phyloP scores from a whole-genome alignment of 2,329 filamentous ascomycete species.

The Fusarium ramigenum region DNA sequence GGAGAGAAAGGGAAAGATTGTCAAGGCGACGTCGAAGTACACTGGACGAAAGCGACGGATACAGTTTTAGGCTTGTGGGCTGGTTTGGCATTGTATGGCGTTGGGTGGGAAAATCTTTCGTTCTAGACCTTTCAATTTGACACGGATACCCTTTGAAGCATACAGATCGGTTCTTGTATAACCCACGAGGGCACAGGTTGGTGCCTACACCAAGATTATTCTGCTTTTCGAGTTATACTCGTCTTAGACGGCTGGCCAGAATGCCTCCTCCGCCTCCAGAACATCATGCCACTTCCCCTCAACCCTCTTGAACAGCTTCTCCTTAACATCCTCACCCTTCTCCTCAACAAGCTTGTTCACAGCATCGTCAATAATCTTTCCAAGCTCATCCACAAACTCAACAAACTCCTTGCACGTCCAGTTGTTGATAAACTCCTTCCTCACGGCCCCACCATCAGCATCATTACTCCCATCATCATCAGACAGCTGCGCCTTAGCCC shows the following conservation, averaged over 20 bases:
- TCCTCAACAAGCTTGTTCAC: conserved; percentile 52
- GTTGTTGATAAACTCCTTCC: conserved; percentile 73
- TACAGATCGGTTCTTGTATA: too few species aligned
- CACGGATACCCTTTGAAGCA: conserved; percentile 32
- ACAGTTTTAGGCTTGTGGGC: conserved; percentile 66
- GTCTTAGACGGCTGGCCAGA: conserved; percentile 59
- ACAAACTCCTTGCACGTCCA: conserved; percentile 72
- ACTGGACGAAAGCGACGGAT: conserved; percentile 87
- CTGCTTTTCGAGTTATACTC: neutral
- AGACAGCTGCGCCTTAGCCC: conserved; percentile 53
- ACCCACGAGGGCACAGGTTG: too few species aligned
- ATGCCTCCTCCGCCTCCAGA: conserved; percentile 64
- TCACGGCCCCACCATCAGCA: conserved; percentile 70
- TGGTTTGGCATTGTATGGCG: conserved; percentile 45
- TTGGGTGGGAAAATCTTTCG: conserved; percentile 32
- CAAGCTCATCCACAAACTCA: conserved; percentile 65
- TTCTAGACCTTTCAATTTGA: conserved; percentile 38
- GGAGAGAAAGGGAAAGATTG: conserved; percentile 92
- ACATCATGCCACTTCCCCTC: conserved; percentile 59
- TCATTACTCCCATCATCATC: conserved; percentile 51
- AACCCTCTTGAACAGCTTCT: conserved; percentile 50
- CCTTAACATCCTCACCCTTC: conserved; percentile 44
- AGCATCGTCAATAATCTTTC: conserved; percentile 63
- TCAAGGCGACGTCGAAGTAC: conserved; percentile 92
- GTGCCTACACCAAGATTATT: fast-evolving